A percentile compares a stretch with the other conserved stretches of the same genome.
Evolutionary conservation across 2,329 filamentous ascomycete species (phyloP).

Genomic region (Lithohypha guttulata): DNA sequence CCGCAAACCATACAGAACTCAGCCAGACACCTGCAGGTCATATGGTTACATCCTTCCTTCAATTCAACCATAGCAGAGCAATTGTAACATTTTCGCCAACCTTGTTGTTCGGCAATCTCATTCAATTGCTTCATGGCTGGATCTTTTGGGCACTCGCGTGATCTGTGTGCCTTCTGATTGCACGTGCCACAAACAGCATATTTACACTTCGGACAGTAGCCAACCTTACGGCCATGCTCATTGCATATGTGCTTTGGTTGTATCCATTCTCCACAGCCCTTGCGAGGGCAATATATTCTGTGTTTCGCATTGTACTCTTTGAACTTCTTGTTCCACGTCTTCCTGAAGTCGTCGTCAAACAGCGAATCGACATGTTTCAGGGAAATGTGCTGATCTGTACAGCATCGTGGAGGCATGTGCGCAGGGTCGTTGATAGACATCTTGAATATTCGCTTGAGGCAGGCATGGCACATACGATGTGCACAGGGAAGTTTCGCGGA

Average conservation of each 20-base stretch:
- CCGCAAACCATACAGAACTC: constrained; percentile 85
- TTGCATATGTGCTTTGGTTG: constrained; percentile 57
- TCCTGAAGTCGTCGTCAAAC: constrained; percentile 65
- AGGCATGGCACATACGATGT: constrained; percentile 70
- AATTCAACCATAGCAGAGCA: constrained; percentile 69
- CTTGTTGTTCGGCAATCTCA: constrained; percentile 57
- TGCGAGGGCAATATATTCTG: constrained; percentile 64
- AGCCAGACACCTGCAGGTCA: constrained; percentile 73
- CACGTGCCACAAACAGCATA: constrained; percentile 66
- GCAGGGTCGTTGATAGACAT: constrained; percentile 65
- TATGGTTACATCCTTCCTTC: constrained; percentile 76
- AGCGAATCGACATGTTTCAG: constrained; percentile 64
- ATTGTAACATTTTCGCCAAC: constrained; percentile 69
- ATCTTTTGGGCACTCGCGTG: constrained; percentile 55
- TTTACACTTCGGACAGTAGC: constrained; percentile 59
- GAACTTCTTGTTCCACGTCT: constrained; percentile 69
- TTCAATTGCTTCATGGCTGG: constrained; percentile 34
- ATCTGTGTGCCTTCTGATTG: constrained; percentile 62
- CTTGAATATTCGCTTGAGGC: constrained; percentile 63
- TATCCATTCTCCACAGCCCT: constrained; percentile 69
- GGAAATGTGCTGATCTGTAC: constrained; percentile 60
- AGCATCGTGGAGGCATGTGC: constrained; percentile 79
- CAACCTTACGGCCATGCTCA: constrained; percentile 51
- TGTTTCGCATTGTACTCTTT: constrained; percentile 64
- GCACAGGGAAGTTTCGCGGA: constrained; percentile 64